A percentile compares a stretch with the other conserved stretches of the same genome.
Evolutionary conservation across 306 rosid species (phyloP).

Genomic region (Quercus engelmannii): DNA sequence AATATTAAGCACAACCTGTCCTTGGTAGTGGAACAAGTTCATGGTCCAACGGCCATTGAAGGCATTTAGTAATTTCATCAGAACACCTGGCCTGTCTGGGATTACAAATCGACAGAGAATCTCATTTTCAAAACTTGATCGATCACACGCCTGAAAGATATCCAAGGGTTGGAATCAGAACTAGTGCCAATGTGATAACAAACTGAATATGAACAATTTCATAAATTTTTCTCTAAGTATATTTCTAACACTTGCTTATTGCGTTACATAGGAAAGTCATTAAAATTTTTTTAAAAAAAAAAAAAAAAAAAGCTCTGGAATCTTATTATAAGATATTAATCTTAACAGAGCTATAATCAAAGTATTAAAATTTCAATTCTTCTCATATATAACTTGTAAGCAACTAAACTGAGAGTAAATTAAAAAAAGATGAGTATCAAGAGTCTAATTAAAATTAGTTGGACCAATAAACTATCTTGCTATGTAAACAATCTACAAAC

Average conservation of each 20-base stretch:
- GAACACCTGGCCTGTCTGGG: conserved; percentile 53
- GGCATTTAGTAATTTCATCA: conserved; percentile 46
- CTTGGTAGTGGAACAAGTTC: conserved; percentile 47
- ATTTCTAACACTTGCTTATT: neutral
- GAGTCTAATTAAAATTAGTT: too few species aligned
- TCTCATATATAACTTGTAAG: too few species aligned
- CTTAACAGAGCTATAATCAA: too few species aligned
- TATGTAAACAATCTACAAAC: too few species aligned
- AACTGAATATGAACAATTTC: neutral
- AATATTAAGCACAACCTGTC: conserved; percentile 26
- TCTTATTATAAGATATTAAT: too few species aligned
- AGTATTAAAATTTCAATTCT: too few species aligned
- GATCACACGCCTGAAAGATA: conserved; percentile 41
- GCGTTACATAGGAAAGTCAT: neutral
- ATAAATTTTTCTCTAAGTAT: neutral
- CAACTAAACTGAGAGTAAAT: too few species aligned
- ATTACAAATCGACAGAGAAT: conserved; percentile 48
- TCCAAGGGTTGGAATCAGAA: neutral
- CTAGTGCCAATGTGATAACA: too few species aligned
- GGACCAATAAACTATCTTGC: too few species aligned
- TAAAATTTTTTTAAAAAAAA: too few species aligned
- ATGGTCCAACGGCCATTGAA: conserved; percentile 55
- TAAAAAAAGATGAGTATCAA: too few species aligned
- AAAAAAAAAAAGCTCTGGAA: too few species aligned
- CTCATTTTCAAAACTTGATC: conserved; percentile 32